Conservation (phyloP, 768 basidiomycete genomes). For the Albatrellus ellisii region DNA sequence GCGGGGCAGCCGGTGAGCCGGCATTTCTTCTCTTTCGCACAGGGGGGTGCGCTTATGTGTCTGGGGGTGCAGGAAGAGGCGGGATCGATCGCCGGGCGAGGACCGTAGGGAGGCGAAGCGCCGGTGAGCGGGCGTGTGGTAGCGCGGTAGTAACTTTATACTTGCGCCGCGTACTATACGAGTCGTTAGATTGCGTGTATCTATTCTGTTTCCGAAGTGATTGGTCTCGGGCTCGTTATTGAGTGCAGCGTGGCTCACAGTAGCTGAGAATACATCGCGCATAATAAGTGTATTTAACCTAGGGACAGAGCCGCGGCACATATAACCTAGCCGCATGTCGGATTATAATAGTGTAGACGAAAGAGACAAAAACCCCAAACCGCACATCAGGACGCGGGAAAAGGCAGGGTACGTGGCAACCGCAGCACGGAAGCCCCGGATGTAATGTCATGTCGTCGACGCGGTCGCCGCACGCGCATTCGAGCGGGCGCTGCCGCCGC, state of each 20-base stretch:
- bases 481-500: conserved; percentile 8
- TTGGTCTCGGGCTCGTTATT: no score
- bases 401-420: neutral
- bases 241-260: neutral
- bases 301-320: neutral
- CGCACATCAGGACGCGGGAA: neutral
- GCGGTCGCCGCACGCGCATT: conserved; percentile 11
- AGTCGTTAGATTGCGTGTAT: neutral
- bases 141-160: neutral
- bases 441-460: conserved; percentile 7
- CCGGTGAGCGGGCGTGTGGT: conserved; percentile 7
- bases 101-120: conserved; percentile 13
- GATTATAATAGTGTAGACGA: neutral
- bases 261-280: neutral
- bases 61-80: conserved; percentile 8
- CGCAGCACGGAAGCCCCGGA: no score
- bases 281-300: neutral
- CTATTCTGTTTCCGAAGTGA: neutral
- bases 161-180: neutral
- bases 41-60: neutral
- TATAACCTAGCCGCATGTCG: neutral
- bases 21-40: neutral
- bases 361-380: neutral
- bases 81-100: conserved; percentile 13
- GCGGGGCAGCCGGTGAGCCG: conserved; percentile 11